These are phyloP conservation scores for Apostasia shenzhenica DNA, from an alignment of 106 monocot species.

Conservation along the genomic window DNA sequence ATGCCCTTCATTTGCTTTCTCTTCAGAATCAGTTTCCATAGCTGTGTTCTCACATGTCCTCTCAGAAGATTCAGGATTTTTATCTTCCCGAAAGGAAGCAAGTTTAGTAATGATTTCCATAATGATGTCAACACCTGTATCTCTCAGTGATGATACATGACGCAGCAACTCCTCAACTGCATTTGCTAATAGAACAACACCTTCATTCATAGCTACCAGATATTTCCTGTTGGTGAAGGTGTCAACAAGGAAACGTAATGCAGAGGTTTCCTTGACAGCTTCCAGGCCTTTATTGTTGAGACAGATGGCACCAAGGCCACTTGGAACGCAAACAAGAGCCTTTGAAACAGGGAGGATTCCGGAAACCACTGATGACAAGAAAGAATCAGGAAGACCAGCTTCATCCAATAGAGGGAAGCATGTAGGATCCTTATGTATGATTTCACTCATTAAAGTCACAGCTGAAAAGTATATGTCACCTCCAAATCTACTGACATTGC, in stretches of 20 bases:
- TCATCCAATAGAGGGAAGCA: slow-evolving; percentile 70
- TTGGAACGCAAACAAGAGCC: slow-evolving; percentile 91
- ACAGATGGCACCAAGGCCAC: slow-evolving; percentile 97
- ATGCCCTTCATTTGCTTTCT: slow-evolving; percentile 56
- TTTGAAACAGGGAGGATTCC: slow-evolving; percentile 87
- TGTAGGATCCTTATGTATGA: slow-evolving; percentile 96
- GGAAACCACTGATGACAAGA: slow-evolving; percentile 65
- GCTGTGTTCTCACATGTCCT: slow-evolving; percentile 48
- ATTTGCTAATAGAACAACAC: slow-evolving; percentile 95
- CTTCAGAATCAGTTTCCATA: slow-evolving; percentile 82
- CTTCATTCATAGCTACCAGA: slow-evolving; percentile 96
- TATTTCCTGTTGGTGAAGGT: slow-evolving; percentile 84
- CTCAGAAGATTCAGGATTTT: slow-evolving; percentile 26
- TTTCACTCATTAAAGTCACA: slow-evolving; percentile 98
- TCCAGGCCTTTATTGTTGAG: slow-evolving; percentile 85
- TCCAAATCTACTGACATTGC: slow-evolving; percentile 69
- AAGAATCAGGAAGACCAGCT: slow-evolving; percentile 78
- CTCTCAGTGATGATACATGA: slow-evolving; percentile 84
- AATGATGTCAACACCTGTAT: slow-evolving; percentile 82
- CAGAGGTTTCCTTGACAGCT: slow-evolving; percentile 65
- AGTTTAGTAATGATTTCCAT: slow-evolving; percentile 85
- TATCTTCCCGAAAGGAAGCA: slow-evolving; percentile 50
- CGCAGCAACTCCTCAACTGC: slow-evolving; percentile 95
- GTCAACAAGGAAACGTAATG: slow-evolving; percentile 71
- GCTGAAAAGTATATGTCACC: slow-evolving; percentile 98